phyloP scores from a whole-genome alignment of 2,329 filamentous ascomycete species.

The Chaetomium sp. region DNA sequence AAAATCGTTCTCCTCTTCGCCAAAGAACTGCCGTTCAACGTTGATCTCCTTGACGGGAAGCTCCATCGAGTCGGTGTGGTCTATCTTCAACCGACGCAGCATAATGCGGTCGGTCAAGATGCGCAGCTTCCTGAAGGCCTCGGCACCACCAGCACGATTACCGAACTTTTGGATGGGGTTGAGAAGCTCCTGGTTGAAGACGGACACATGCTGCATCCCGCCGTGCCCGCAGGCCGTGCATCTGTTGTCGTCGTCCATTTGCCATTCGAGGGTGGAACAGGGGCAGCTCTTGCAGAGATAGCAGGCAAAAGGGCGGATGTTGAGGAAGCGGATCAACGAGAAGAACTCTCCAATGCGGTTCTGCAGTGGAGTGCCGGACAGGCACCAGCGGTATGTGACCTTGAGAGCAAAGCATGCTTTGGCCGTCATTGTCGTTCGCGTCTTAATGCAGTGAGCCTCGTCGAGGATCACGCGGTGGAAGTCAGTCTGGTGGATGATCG shows the following conservation, averaged over 20 bases:
- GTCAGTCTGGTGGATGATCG: slow-evolving; percentile 77
- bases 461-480: slow-evolving; percentile 94
- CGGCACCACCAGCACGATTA: slow-evolving; percentile 62
- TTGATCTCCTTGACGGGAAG: slow-evolving; percentile 92
- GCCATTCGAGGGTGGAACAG: slow-evolving; percentile 84
- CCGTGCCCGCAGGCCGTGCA: slow-evolving; percentile 68
- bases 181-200: slow-evolving; percentile 74
- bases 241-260: slow-evolving; percentile 68
- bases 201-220: slow-evolving; percentile 62
- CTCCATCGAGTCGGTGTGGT: slow-evolving; percentile 94
- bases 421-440: slow-evolving; percentile 84
- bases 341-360: slow-evolving; percentile 98
- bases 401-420: slow-evolving; percentile 93
- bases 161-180: slow-evolving; percentile 74
- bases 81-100: slow-evolving; percentile 90
- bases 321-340: slow-evolving; percentile 87
- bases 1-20: slow-evolving; percentile 94
- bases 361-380: slow-evolving; percentile 92
- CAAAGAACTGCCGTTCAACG: slow-evolving; percentile 93
- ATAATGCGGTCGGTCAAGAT: slow-evolving; percentile 92
- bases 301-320: slow-evolving; percentile 84
- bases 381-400: slow-evolving; percentile 89
- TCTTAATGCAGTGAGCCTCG: slow-evolving; percentile 85
- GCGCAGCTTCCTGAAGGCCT: slow-evolving; percentile 79
- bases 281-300: slow-evolving; percentile 90